These are phyloP conservation scores for Amaranthus tricolor DNA, from an alignment of 179 eudicot genomes.

Conservation along the genomic window DNA sequence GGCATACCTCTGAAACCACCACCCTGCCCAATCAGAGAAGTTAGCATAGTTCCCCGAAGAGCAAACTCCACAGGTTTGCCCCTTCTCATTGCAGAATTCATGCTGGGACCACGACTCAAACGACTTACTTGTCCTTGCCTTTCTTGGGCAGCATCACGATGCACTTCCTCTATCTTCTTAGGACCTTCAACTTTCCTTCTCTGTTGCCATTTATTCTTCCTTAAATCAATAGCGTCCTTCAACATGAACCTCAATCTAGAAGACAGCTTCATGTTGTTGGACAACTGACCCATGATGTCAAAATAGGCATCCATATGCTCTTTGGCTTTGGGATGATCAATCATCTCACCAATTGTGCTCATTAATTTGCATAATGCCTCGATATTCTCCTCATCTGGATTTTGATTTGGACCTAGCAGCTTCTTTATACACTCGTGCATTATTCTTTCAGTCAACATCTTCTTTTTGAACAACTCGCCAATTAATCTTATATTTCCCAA, in stretches of 20 bases:
- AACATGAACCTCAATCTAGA: constrained; percentile 93
- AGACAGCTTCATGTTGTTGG: constrained; percentile 76
- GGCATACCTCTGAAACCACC: constrained; percentile 61
- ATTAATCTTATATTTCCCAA: constrained; percentile 86
- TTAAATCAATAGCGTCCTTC: constrained; percentile 80
- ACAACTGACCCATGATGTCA: constrained; percentile 57
- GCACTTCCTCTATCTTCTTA: constrained; percentile 95
- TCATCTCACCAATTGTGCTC: constrained; percentile 96
- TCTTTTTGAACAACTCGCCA: constrained; percentile 89
- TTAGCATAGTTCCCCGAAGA: constrained; percentile 56
- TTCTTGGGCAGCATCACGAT: constrained; percentile 95
- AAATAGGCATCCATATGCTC: constrained; percentile 81
- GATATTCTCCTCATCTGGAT: constrained; percentile 83
- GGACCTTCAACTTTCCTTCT: constrained; percentile 97
- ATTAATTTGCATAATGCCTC: constrained; percentile 93
- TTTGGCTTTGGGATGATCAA: constrained; percentile 85
- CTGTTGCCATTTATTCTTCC: constrained; percentile 94
- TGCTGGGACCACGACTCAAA: constrained; percentile 64
- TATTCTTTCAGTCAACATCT: constrained; percentile 92
- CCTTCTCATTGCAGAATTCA: constrained; percentile 53
- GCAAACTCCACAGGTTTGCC: constrained; percentile 70
- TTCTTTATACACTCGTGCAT: constrained; percentile 94
- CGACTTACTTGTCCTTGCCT: constrained; percentile 69
- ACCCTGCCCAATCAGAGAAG: constrained; percentile 58
- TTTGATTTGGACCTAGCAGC: constrained; percentile 66